Conservation (phyloP, 2,329 filamentous ascomycete genomes). For the Alternaria ventricosa region DNA sequence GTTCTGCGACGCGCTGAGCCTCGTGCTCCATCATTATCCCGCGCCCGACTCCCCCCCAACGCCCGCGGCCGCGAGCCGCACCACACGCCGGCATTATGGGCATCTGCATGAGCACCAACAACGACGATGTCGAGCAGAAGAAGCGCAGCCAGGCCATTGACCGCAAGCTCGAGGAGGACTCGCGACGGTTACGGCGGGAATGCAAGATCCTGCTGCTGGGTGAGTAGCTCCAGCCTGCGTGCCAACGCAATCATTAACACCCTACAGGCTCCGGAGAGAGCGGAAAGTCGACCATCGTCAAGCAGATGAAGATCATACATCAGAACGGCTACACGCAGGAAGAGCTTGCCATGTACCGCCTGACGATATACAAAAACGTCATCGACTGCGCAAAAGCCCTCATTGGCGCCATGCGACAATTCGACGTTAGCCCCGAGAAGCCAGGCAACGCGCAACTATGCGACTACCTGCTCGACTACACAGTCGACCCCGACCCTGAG, state of each 20-base stretch:
- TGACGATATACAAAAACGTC: slow-evolving; percentile 98
- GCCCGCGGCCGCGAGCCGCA: slow-evolving; percentile 41
- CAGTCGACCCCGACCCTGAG: slow-evolving; percentile 88
- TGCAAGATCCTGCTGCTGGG: slow-evolving; percentile 98
- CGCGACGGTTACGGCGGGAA: slow-evolving; percentile 88
- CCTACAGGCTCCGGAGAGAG: slow-evolving; percentile 89
- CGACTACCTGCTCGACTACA: slow-evolving; percentile 84
- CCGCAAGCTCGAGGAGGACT: slow-evolving; percentile 91
- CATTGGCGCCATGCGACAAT: slow-evolving; percentile 89
- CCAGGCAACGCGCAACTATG: slow-evolving; percentile 75
- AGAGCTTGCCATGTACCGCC: slow-evolving; percentile 89
- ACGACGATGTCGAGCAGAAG: slow-evolving; percentile 89
- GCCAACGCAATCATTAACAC: slow-evolving; percentile 30
- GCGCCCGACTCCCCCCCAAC: slow-evolving; percentile 21
- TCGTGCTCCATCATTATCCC: slow-evolving; percentile 21
- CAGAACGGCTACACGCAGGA: slow-evolving; percentile 96
- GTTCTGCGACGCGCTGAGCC: slow-evolving; percentile 41
- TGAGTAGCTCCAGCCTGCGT: slow-evolving; percentile 56
- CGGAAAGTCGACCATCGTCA: slow-evolving; percentile 98
- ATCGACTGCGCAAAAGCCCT: slow-evolving; percentile 95
- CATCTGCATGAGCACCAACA: slow-evolving; percentile 86
- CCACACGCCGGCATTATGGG: slow-evolving; percentile 71
- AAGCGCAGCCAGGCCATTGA: slow-evolving; percentile 97
- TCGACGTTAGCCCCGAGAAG: slow-evolving; percentile 79
- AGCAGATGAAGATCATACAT: slow-evolving; percentile 99